Evolutionary conservation across 768 basidiomycete genomes (phyloP), one percentile per base, ranked within the genome.

Genomic region (Rhizopogon rudus): DNA sequence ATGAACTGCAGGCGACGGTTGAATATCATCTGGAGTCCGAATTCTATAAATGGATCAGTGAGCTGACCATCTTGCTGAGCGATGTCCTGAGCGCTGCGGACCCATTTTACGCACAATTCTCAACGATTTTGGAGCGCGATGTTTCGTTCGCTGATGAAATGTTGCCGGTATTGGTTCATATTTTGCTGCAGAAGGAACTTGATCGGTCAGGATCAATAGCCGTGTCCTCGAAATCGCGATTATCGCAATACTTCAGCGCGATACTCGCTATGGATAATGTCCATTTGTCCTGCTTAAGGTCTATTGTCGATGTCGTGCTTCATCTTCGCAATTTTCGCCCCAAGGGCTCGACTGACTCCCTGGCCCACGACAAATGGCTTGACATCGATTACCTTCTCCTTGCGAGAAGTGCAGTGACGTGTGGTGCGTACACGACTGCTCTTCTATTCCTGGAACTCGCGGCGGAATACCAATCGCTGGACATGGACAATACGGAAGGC

Each of bases 381-480:
- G 74, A 80, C 37, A 62, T 98, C 42, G 85, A 96, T 59, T 91
- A 80, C 63, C 65, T 80, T 1, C 71, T 92, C 5, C 77, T 98
- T 22, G 85, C 87, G 9, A 74, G 74, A 57, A 87, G 82, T 37
- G 90, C 95, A 3, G 82, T 91, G 53, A 67, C 73, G 37, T 93
- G 87, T 55, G 90, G 89, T 0, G 84, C 91, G 7, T 97, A 91
- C 66, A 93, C 93, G 4, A 95, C 95, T 0, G 89, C 92, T 0
- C 75, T 98, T 22, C 76, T 98, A 28, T 96, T 95, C 66, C 74
- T 97, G 35, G 96, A 98, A 63, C 77, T 96, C 12, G 86, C 84
- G 0, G 72, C 74, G 22, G 86, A 92, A 54, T 73, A 80, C 57
- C 59, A 61, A 10, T 60, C 66, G 35, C 66, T 68, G 10, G 52